phyloP scores from a whole-genome alignment of 1,284 basidiomycete species.

The Termitomyces sp. region DNA sequence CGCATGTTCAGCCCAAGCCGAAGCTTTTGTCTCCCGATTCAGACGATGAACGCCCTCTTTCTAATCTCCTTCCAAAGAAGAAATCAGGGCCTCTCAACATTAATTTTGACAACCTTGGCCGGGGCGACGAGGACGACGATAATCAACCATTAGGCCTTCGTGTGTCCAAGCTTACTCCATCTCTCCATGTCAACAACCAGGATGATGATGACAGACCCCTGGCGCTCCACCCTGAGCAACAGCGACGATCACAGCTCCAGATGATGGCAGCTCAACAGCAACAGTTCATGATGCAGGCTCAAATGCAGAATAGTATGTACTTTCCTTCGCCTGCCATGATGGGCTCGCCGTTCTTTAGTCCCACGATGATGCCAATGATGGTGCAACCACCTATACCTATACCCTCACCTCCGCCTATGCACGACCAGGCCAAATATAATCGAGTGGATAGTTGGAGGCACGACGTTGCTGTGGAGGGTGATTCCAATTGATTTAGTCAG shows the following conservation, averaged over 20 bases:
- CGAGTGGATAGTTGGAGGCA: slow-evolving; percentile 75
- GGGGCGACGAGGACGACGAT: slow-evolving; percentile 54
- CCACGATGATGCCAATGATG: slow-evolving; percentile 47
- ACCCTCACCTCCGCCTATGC: slow-evolving; percentile 57
- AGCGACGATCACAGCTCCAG: slow-evolving; percentile 68
- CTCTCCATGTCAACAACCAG: slow-evolving; percentile 13
- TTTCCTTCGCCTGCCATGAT: slow-evolving; percentile 64
- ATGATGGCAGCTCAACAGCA: slow-evolving; percentile 55
- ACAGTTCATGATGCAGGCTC: slow-evolving; percentile 69
- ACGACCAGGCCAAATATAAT: slow-evolving; percentile 60
- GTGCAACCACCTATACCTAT: slow-evolving; percentile 46
- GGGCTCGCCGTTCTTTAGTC: slow-evolving; percentile 55
- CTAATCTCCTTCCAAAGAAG: slow-evolving; percentile 52
- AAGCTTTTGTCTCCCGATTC: slow-evolving; percentile 40
- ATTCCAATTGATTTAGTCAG: neutral
- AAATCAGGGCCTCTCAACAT: slow-evolving; percentile 43
- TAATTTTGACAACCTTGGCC: slow-evolving; percentile 34
- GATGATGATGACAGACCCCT: slow-evolving; percentile 61
- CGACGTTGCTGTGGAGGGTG: slow-evolving; percentile 60
- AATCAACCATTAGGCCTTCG: slow-evolving; percentile 65
- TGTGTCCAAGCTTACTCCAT: slow-evolving; percentile 37
- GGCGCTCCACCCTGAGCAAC: slow-evolving; percentile 72
- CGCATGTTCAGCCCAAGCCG: slow-evolving; percentile 43
- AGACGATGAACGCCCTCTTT: slow-evolving; percentile 72
- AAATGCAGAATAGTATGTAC: slow-evolving; percentile 69